Percentiles rank a stretch among this genome's conserved stretches.
phyloP scores from a whole-genome alignment of 345 rosid species.

The Bruguiera sexangula region DNA sequence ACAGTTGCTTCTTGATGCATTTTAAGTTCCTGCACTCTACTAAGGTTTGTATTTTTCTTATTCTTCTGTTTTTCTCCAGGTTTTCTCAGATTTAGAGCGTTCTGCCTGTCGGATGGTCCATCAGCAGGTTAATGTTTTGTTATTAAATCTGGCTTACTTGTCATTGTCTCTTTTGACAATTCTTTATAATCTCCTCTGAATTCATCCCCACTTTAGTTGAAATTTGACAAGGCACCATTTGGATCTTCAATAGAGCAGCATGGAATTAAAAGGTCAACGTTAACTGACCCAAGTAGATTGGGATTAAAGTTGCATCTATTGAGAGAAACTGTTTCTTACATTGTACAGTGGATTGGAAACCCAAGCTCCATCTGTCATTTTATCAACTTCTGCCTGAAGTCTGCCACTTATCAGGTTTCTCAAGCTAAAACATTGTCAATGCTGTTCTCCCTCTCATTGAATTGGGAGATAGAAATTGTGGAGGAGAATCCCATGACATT shows the following conservation, averaged over 20 bases:
- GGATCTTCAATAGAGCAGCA: neutral
- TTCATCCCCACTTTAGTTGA: neutral
- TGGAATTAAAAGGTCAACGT: too few species aligned
- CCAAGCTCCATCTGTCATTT: neutral
- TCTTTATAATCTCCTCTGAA: neutral
- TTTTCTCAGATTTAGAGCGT: constrained; percentile 89
- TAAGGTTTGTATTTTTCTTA: neutral
- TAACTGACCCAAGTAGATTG: too few species aligned
- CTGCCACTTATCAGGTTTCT: neutral
- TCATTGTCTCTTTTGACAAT: neutral
- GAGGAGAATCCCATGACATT: neutral
- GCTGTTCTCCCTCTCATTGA: neutral
- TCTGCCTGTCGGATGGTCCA: constrained; percentile 96
- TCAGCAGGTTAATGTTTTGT: constrained; percentile 59
- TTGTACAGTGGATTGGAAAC: neutral
- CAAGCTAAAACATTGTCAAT: too few species aligned
- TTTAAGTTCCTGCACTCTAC: neutral
- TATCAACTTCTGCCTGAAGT: neutral
- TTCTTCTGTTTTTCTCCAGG: constrained; percentile 47
- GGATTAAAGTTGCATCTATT: too few species aligned
- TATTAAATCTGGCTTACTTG: constrained; percentile 9
- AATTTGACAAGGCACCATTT: neutral
- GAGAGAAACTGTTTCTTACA: too few species aligned
- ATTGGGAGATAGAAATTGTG: neutral
- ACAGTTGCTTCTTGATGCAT: neutral